A percentile compares a stretch with the other conserved stretches of the same genome.
Evolutionary conservation across 176 grass and related monocot genomes (phyloP).

Genomic region (Carex littledalei): DNA sequence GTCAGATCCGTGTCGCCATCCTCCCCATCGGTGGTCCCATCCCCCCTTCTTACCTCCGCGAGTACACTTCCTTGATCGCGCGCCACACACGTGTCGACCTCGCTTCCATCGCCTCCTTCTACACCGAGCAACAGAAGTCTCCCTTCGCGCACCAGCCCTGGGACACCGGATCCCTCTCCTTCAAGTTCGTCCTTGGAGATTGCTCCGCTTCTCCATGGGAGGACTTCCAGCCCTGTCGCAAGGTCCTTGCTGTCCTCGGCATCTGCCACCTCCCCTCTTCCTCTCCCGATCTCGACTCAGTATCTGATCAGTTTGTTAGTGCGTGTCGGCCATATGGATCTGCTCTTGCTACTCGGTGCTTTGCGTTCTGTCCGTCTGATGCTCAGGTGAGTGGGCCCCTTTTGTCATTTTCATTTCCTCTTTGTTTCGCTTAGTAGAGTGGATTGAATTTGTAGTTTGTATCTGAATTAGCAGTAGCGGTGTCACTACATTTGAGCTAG

Average conservation of each 20-base stretch:
- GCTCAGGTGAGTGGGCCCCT: slow-evolving; percentile 46
- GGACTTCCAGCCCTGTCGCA: slow-evolving; percentile 96
- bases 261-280: slow-evolving; percentile 80
- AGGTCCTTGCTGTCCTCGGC: slow-evolving; percentile 86
- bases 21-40: slow-evolving; percentile 74
- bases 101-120: slow-evolving; percentile 74
- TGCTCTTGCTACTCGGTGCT: slow-evolving; percentile 65
- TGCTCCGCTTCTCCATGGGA: slow-evolving; percentile 87
- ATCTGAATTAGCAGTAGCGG: not conserved
- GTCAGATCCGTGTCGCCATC: slow-evolving; percentile 78
- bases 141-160: slow-evolving; percentile 87
- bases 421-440: not conserved
- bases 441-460: not conserved
- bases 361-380: slow-evolving; percentile 85
- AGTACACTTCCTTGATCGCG: slow-evolving; percentile 66
- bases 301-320: slow-evolving; percentile 51
- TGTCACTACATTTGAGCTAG: not conserved
- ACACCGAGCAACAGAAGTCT: slow-evolving; percentile 96
- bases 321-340: slow-evolving; percentile 51
- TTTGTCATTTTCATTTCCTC: not conserved
- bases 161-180: slow-evolving; percentile 66
- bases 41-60: slow-evolving; percentile 54
- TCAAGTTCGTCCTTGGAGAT: slow-evolving; percentile 81
- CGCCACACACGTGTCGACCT: slow-evolving; percentile 65
- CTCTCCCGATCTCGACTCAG: slow-evolving; percentile 43